Conservation (phyloP, 2,329 filamentous ascomycete genomes). For the Phaeoacremonium minimum region DNA sequence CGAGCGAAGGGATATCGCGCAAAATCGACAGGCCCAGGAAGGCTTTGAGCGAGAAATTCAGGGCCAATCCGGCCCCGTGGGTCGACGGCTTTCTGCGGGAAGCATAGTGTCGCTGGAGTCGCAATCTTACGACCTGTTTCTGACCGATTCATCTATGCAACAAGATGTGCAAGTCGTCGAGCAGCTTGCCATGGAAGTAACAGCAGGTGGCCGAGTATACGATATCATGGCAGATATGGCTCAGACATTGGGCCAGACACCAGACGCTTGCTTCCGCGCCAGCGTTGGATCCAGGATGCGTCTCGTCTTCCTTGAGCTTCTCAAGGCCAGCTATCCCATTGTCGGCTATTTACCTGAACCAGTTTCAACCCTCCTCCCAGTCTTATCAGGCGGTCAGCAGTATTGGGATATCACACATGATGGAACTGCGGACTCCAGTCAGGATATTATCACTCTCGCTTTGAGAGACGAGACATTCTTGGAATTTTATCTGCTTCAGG, state of each 20-base stretch:
- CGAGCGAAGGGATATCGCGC: slow-evolving; percentile 53
- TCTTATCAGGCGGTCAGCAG: slow-evolving; percentile 51
- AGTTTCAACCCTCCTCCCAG: slow-evolving; percentile 59
- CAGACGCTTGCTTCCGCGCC: slow-evolving; percentile 42
- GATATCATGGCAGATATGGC: slow-evolving; percentile 50
- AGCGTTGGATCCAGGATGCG: slow-evolving; percentile 61
- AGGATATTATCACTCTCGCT: slow-evolving; percentile 33
- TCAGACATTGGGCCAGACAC: slow-evolving; percentile 36
- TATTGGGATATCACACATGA: slow-evolving; percentile 49
- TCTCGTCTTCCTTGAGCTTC: slow-evolving; percentile 62
- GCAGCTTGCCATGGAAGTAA: slow-evolving; percentile 43
- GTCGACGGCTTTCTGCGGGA: slow-evolving; percentile 54
- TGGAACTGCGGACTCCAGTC: slow-evolving; percentile 28
- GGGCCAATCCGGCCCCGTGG: slow-evolving; percentile 27
- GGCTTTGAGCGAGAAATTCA: slow-evolving; percentile 46
- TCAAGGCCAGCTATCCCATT: slow-evolving; percentile 62
- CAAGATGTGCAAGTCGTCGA: slow-evolving; percentile 49
- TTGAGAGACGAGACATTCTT: slow-evolving; percentile 54
- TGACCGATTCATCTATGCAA: slow-evolving; percentile 43
- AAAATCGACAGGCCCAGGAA: slow-evolving; percentile 55
- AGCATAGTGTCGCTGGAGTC: slow-evolving; percentile 60
- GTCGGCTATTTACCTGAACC: slow-evolving; percentile 72
- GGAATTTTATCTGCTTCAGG: slow-evolving; percentile 58
- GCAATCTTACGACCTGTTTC: slow-evolving; percentile 54
- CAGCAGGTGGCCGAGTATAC: slow-evolving; percentile 46